Base-by-base conservation (phyloP, 176 grass and related monocot genomes). In the Neostapfia colusana region DNA sequence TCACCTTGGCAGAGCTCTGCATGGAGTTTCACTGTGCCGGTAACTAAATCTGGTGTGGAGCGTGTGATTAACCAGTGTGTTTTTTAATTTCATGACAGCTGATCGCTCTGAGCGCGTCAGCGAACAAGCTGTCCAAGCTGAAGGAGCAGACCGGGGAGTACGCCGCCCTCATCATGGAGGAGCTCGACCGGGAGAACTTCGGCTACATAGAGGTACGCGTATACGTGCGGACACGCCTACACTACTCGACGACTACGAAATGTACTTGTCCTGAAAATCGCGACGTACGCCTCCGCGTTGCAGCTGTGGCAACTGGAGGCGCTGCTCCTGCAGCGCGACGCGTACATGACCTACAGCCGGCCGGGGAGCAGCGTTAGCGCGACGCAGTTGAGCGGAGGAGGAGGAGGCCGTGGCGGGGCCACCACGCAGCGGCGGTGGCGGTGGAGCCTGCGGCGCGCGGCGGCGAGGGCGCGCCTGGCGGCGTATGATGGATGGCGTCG, bases 131-230 rank as follows among this genome's bases (percentile, higher is more conserved):
- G 17, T 68, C 91, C 4, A 99, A 99, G 86, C 85, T 99, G 10
- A 95, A 99, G 80, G 95, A 99, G 60, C 95, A 99, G 66, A 91
- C 91, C 8, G 82, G 90, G 89, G 95, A 99, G 88, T 99, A 99
- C 81, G 91, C 95, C 8, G 25, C 91, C 17, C 87, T 99, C 7
- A 94, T 99, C 77, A 99, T 99, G 95, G 95, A 99, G 80, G 95
- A 99, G 56, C 95, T 99, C 38, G 95, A 99, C 43, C 91, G 91
- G 37, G 91, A 99, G 81, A 94, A 99, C 77, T 87, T 99, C 26
- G 87, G 95, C 65, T 99, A 99, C 85, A 99, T 99, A 59, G 95
- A 99, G 91, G 95, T 98, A 69, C 40, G 58, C 13, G 6, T 15
- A 40, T 36, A 9, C 50, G 50, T 53, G 65, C 37, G 26, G 10